A percentile compares a stretch with the other conserved stretches of the same genome.
phyloP scores from a whole-genome alignment of 805 yeast genomes.

The Yamadazyma nakazawae region DNA sequence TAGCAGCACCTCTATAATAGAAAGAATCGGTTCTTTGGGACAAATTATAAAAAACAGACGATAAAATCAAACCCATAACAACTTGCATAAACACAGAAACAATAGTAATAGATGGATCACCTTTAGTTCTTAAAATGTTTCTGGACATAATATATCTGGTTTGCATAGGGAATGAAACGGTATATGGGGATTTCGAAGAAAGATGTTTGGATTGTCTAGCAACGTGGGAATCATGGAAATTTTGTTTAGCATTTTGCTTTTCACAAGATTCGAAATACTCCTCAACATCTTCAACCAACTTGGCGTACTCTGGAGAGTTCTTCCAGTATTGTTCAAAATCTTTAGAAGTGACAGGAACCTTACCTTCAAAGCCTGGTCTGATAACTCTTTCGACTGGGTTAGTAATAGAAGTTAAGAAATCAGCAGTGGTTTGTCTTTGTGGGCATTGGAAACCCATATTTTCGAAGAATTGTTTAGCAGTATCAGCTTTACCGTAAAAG shows the following conservation, averaged over 20 bases:
- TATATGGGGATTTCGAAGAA: slow-evolving; percentile 1
- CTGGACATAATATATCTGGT: slow-evolving; percentile 7
- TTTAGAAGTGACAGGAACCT: slow-evolving; percentile 51
- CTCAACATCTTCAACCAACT: slow-evolving; percentile 40
- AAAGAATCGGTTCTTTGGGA: slow-evolving; percentile 50
- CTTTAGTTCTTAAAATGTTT: slow-evolving; percentile 4
- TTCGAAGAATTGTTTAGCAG: slow-evolving; percentile 47
- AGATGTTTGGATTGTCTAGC: slow-evolving; percentile 7
- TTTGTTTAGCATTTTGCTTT: not conserved
- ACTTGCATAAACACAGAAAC: slow-evolving; percentile 2
- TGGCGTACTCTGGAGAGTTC: slow-evolving; percentile 48
- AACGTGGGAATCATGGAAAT: slow-evolving; percentile 5
- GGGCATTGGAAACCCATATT: slow-evolving; percentile 62
- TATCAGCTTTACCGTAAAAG: slow-evolving; percentile 40
- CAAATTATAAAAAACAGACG: slow-evolving; percentile 56
- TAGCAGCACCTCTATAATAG: slow-evolving; percentile 58
- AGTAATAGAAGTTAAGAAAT: slow-evolving; percentile 62
- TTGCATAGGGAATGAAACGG: slow-evolving; percentile 8
- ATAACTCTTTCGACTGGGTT: slow-evolving; percentile 59
- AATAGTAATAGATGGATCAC: slow-evolving; percentile 7
- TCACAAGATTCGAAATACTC: slow-evolving; percentile 30
- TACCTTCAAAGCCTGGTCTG: slow-evolving; percentile 46
- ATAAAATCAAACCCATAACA: slow-evolving; percentile 47
- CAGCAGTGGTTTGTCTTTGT: slow-evolving; percentile 63
- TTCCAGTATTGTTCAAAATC: slow-evolving; percentile 60